phyloP scores from a whole-genome alignment of 2,329 filamentous ascomycete genomes.

The Clonostachys solani region DNA sequence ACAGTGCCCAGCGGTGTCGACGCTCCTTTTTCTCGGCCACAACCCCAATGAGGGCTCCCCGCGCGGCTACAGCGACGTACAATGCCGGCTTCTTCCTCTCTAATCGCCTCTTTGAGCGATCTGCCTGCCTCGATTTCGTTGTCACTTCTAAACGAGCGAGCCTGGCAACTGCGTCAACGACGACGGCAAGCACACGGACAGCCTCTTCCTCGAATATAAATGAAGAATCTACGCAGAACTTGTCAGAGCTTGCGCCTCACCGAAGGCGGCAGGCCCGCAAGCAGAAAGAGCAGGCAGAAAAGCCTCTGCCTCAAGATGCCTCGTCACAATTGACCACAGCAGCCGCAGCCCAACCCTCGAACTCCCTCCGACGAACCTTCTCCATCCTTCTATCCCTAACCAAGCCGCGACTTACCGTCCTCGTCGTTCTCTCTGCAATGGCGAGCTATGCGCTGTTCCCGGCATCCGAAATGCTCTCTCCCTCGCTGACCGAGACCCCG shows the following conservation, averaged over 20 bases:
- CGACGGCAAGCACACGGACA: conserved; percentile 12
- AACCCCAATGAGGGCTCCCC: not conserved
- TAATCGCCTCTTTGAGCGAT: conserved; percentile 27
- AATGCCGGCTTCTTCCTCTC: conserved; percentile 24
- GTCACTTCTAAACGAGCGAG: conserved; percentile 5
- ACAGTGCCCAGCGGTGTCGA: not conserved
- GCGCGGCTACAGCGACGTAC: not conserved
- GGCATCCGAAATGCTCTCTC: conserved; percentile 77
- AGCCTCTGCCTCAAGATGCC: conserved; percentile 36
- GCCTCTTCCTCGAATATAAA: conserved; percentile 4
- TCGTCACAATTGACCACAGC: conserved; percentile 51
- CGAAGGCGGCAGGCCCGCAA: conserved; percentile 25
- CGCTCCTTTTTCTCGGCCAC: conserved; percentile 1
- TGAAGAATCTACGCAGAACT: not conserved
- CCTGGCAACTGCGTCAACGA: conserved; percentile 17
- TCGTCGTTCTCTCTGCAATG: conserved; percentile 88
- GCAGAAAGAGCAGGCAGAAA: conserved; percentile 3
- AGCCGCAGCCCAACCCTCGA: conserved; percentile 42
- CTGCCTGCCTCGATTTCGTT: conserved; percentile 27
- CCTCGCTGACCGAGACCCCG: conserved; percentile 62
- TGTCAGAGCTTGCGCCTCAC: conserved; percentile 21
- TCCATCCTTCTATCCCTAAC: conserved; percentile 85
- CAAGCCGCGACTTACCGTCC: conserved; percentile 90
- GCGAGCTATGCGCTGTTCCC: conserved; percentile 91
- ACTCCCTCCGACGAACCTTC: conserved; percentile 59